Evolutionary conservation across 1,284 basidiomycete genomes (phyloP), one percentile per base, ranked within the genome.

Genomic region (Singerocomus rubriflavus): DNA sequence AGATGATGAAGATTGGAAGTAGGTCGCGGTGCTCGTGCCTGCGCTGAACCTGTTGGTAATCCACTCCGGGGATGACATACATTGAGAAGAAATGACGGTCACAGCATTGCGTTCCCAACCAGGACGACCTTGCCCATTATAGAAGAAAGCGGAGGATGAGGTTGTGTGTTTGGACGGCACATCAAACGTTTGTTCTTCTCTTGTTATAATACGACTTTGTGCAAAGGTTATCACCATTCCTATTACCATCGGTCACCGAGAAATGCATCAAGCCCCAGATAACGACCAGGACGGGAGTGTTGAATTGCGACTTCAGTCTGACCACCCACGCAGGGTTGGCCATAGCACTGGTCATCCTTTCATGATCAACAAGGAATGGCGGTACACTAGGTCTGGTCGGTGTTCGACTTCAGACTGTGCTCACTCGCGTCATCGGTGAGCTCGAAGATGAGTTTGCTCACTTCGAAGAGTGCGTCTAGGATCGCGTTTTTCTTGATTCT

Each of bases 401-500:
- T 26, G 52, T 90, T 3, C 91, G 90, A 2, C 88, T 90, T 16
- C 91, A 93, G 69, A 93, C 91, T 0, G 82, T 93, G 5, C 77
- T 94, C 6, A 76, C 82, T 27, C 76, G 88, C 13, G 89, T 94
- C 26, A 73, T 94, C 37, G 65, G 84, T 50, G 92, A 94, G 70
- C 75, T 95, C 11, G 92, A 95, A 65, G 91, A 92, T 59, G 93
- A 95, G 65, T 94, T 93, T 64, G 81, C 80, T 17, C 92, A 94
- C 72, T 93, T 91, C 68, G 92, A 91, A 70, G 81, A 85, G 91
- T 93, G 57, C 45, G 80, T 70, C 35, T 44, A 31, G 21, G 45
- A 21, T 41, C 36, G 3, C n/a, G 9, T 52, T 38, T 53, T 47
- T 32, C 35, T 57, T 56, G 48, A 60, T 44, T 40, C 32, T 30